Conservation (phyloP, 1,139 yeast species). For the Blastobotrys ciferrii region DNA sequence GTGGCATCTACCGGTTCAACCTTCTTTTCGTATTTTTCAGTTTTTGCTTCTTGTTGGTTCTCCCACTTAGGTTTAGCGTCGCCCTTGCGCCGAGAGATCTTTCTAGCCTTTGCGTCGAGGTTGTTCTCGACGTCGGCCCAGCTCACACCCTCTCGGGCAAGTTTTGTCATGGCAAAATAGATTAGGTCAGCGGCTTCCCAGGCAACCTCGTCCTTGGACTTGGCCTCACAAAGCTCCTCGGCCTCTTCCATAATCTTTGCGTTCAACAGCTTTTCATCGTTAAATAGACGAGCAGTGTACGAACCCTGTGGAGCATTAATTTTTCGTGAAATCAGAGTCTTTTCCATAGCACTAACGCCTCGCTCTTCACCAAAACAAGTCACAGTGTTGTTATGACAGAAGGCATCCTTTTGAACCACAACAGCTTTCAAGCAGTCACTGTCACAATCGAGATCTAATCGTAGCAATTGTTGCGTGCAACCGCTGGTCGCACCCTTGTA, state of each 20-base stretch:
- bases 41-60: slow-evolving; percentile 18
- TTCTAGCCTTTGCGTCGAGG: slow-evolving; percentile 76
- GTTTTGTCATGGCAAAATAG: slow-evolving; percentile 86
- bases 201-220: slow-evolving; percentile 65
- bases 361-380: slow-evolving; percentile 76
- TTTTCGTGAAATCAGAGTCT: slow-evolving; percentile 50
- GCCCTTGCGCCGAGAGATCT: slow-evolving; percentile 91
- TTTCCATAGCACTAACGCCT: slow-evolving; percentile 59
- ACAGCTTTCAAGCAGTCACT: slow-evolving; percentile 83
- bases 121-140: slow-evolving; percentile 80
- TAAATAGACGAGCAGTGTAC: slow-evolving; percentile 83
- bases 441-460: slow-evolving; percentile 81
- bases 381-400: slow-evolving; percentile 80
- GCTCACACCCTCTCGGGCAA: slow-evolving; percentile 76
- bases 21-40: slow-evolving; percentile 23
- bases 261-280: slow-evolving; percentile 66
- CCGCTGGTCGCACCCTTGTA: slow-evolving; percentile 95
- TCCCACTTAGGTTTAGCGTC: slow-evolving; percentile 83
- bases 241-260: slow-evolving; percentile 96
- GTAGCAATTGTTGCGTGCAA: slow-evolving; percentile 75
- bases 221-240: slow-evolving; percentile 89
- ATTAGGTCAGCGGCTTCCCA: slow-evolving; percentile 98
- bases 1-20: slow-evolving; percentile 23
- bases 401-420: slow-evolving; percentile 79
- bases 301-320: slow-evolving; percentile 82